Percentiles rank a stretch among this genome's conserved stretches.
phyloP scores from a whole-genome alignment of 2,329 filamentous ascomycete species.

The Diplodia seriata region DNA sequence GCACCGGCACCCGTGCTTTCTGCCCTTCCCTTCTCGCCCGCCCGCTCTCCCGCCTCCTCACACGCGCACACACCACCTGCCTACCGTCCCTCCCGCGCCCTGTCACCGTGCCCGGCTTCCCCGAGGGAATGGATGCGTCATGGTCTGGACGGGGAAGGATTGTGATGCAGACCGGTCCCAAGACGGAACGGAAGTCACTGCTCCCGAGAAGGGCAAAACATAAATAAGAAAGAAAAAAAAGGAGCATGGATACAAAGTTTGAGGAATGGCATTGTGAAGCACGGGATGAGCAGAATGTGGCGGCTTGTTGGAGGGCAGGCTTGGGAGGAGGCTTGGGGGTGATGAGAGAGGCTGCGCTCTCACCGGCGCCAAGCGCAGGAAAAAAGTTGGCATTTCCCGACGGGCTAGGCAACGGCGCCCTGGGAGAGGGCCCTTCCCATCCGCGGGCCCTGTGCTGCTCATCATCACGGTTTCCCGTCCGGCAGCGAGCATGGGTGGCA shows the following conservation, averaged over 20 bases:
- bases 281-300: slow-evolving; percentile 12
- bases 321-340: slow-evolving; percentile 6
- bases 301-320: background rate
- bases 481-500: background rate
- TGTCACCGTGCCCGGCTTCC: background rate
- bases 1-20: slow-evolving; percentile 10
- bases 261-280: slow-evolving; percentile 21
- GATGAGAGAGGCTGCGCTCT: background rate
- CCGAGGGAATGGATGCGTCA: background rate
- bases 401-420: slow-evolving; percentile 1
- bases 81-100: background rate
- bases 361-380: background rate
- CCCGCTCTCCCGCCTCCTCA: background rate
- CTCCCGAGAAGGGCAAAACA: background rate
- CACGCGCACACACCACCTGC: slow-evolving; percentile 1
- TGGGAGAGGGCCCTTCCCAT: background rate
- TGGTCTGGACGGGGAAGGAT: background rate
- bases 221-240: background rate
- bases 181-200: background rate
- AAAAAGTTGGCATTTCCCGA: slow-evolving; percentile 3
- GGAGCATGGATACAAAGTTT: background rate
- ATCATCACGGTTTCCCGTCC: background rate
- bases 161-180: slow-evolving; percentile 22
- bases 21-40: background rate
- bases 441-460: background rate